These are phyloP conservation scores for Drechslera avenae DNA, from an alignment of 2,329 filamentous ascomycete genomes.

Conservation along the genomic window DNA sequence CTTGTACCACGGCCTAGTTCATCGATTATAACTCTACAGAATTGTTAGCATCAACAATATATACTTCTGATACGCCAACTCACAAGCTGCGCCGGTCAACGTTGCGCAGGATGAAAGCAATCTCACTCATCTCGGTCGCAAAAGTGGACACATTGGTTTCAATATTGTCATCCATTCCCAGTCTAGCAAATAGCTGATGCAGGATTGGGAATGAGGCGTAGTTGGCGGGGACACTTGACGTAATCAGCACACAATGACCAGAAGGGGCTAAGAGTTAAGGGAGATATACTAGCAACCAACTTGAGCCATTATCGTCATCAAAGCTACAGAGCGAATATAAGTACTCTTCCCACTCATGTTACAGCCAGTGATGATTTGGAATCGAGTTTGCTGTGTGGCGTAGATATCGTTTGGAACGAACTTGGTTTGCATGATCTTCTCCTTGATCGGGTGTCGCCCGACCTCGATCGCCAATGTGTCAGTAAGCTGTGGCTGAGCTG, in stretches of 20 bases:
- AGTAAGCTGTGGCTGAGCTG: slow-evolving; percentile 69
- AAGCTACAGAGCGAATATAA: slow-evolving; percentile 83
- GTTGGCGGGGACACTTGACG: slow-evolving; percentile 70
- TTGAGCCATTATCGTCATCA: slow-evolving; percentile 92
- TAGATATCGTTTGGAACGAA: slow-evolving; percentile 93
- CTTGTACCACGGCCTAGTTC: slow-evolving; percentile 92
- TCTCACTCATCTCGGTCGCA: slow-evolving; percentile 92
- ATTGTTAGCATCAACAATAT: background rate
- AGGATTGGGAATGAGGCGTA: slow-evolving; percentile 82
- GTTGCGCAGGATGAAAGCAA: slow-evolving; percentile 88
- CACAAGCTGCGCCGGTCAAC: slow-evolving; percentile 73
- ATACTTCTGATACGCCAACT: background rate
- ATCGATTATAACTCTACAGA: slow-evolving; percentile 72
- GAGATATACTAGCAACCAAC: slow-evolving; percentile 73
- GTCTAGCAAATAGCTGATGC: slow-evolving; percentile 82
- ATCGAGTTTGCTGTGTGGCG: slow-evolving; percentile 76
- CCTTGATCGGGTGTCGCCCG: slow-evolving; percentile 78
- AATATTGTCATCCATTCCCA: slow-evolving; percentile 85
- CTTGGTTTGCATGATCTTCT: slow-evolving; percentile 69
- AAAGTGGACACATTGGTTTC: slow-evolving; percentile 94
- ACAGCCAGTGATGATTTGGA: slow-evolving; percentile 92
- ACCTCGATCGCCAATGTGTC: slow-evolving; percentile 73
- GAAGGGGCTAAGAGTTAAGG: background rate
- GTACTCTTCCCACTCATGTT: slow-evolving; percentile 98
- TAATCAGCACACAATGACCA: slow-evolving; percentile 9